A percentile compares a stretch with the other conserved stretches of the same genome.
Evolutionary conservation across 257 asterid species (phyloP).

Genomic region (Rauvolfia tetraphylla): DNA sequence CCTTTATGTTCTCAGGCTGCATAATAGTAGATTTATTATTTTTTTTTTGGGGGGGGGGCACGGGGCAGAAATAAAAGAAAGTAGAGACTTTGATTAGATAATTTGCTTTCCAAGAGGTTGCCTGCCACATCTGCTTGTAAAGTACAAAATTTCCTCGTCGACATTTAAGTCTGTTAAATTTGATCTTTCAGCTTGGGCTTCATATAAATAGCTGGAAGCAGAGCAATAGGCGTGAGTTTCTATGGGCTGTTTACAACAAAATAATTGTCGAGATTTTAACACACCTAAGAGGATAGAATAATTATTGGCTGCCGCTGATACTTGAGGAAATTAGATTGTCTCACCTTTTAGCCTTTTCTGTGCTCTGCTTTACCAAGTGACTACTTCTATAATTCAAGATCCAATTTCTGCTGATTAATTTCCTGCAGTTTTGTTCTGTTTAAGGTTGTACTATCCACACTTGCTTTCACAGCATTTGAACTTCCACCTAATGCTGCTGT

Average conservation of each 20-base stretch:
- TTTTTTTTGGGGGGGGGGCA: too few species aligned
- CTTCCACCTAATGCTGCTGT: constrained; percentile 94
- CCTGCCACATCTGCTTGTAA: background rate
- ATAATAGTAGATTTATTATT: background rate
- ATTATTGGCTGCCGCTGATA: background rate
- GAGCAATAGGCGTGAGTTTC: background rate
- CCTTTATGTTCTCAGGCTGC: background rate
- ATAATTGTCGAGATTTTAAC: background rate
- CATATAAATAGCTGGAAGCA: background rate
- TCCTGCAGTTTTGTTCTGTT: constrained; percentile 25
- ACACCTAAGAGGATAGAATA: background rate
- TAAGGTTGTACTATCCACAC: constrained; percentile 86
- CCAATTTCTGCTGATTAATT: constrained; percentile 22
- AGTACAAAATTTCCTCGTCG: too few species aligned
- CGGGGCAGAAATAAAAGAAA: background rate
- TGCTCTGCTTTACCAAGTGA: background rate
- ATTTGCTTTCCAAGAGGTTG: background rate
- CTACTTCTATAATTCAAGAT: background rate
- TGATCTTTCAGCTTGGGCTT: background rate
- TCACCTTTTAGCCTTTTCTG: background rate
- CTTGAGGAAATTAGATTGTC: background rate
- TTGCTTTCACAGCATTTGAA: constrained; percentile 97
- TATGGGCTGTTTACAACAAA: background rate
- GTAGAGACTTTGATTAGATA: background rate
- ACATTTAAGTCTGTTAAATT: background rate